Conservation (phyloP, 306 rosid species). For the barrel medic (Medicago truncatula) region MtrunA17r5.0-ANR NC_053045.1:42908001-42908500, state of each 20-base stretch:
- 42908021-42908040: slow-evolving; percentile 59
- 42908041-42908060: slow-evolving; percentile 82
- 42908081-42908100: slow-evolving; percentile 93
- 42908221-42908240: slow-evolving; percentile 89
- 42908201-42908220: slow-evolving; percentile 21
- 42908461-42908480: too few species aligned
- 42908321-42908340: slow-evolving; percentile 58
- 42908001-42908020: slow-evolving; percentile 47
- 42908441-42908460: too few species aligned
- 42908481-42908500: too few species aligned
- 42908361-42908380: too few species aligned
- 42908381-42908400: too few species aligned
- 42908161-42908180: background rate
- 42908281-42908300: slow-evolving; percentile 86
- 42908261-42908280: slow-evolving; percentile 83
- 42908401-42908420: too few species aligned
- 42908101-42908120: slow-evolving; percentile 98
- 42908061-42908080: slow-evolving; percentile 94
- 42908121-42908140: slow-evolving; percentile 96
- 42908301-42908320: slow-evolving; percentile 90
- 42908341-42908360: background rate
- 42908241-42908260: slow-evolving; percentile 96
- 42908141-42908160: slow-evolving; percentile 33
- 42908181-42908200: slow-evolving; percentile 8
- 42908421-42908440: too few species aligned